phyloP scores from a whole-genome alignment of 176 grass and related monocot species.

The Areca catechu region DNA sequence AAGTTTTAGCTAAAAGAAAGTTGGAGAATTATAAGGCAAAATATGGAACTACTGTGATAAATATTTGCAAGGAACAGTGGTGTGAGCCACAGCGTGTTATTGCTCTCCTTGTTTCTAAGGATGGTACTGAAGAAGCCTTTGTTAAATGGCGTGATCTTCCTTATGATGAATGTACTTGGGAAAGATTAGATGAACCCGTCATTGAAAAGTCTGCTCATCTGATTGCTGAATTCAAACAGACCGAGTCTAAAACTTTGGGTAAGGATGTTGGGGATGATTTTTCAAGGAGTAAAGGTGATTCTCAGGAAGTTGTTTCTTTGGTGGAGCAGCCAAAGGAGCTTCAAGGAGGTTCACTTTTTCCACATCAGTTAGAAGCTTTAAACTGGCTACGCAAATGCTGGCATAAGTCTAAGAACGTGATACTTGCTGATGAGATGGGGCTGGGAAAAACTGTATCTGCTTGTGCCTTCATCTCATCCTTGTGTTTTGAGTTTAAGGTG shows the following conservation, averaged over 20 bases:
- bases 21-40: conserved; percentile 96
- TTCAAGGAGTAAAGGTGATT: conserved; percentile 37
- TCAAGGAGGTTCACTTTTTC: conserved; percentile 75
- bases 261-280: conserved; percentile 38
- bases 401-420: conserved; percentile 90
- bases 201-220: conserved; percentile 62
- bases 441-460: conserved; percentile 97
- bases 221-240: conserved; percentile 58
- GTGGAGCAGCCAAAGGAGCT: conserved; percentile 87
- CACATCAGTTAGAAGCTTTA: conserved; percentile 97
- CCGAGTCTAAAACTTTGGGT: conserved; percentile 57
- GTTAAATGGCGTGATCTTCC: conserved; percentile 82
- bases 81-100: conserved; percentile 76
- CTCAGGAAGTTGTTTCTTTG: conserved; percentile 53
- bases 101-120: conserved; percentile 38
- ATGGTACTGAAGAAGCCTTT: conserved; percentile 60
- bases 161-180: conserved; percentile 98
- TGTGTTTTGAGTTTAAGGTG: conserved; percentile 83
- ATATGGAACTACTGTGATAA: conserved; percentile 68
- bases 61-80: conserved; percentile 93
- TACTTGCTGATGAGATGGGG: conserved; percentile 99
- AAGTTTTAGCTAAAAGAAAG: conserved; percentile 82
- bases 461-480: conserved; percentile 80
- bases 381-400: conserved; percentile 99
- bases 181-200: conserved; percentile 81